Percentiles rank a stretch among this genome's conserved stretches.
Conservation (phyloP, 116 monocot genomes). For the Thalassia testudinum region DNA sequence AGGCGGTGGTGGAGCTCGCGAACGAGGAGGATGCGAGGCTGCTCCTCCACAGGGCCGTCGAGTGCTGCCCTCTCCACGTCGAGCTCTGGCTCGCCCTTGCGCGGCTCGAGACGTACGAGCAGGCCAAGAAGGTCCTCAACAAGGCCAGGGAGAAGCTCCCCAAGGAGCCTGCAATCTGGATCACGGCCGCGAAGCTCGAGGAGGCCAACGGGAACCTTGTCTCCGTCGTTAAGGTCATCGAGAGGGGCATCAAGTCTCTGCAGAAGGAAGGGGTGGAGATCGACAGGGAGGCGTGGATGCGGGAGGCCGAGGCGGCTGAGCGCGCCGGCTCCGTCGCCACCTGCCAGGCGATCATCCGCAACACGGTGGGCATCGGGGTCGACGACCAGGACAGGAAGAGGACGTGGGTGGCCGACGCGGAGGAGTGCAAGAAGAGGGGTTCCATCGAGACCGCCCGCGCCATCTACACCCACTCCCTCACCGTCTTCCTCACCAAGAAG, state of each 20-base stretch:
- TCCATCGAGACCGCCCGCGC: slow-evolving; percentile 95
- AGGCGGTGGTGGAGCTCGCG: slow-evolving; percentile 80
- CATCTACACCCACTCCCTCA: slow-evolving; percentile 77
- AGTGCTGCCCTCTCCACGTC: slow-evolving; percentile 92
- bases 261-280: slow-evolving; percentile 79
- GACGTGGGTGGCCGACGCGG: slow-evolving; percentile 99
- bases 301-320: slow-evolving; percentile 91
- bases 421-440: slow-evolving; percentile 94
- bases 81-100: slow-evolving; percentile 98
- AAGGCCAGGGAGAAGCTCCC: slow-evolving; percentile 79
- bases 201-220: slow-evolving; percentile 76
- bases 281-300: slow-evolving; percentile 89
- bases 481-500: slow-evolving; percentile 83
- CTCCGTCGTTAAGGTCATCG: slow-evolving; percentile 80
- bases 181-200: slow-evolving; percentile 94
- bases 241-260: slow-evolving; percentile 75
- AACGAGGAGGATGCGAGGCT: slow-evolving; percentile 91
- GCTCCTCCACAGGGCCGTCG: slow-evolving; percentile 86
- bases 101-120: slow-evolving; percentile 77
- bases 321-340: slow-evolving; percentile 76
- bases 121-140: slow-evolving; percentile 87
- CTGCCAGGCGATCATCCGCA: slow-evolving; percentile 76
- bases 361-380: slow-evolving; percentile 79
- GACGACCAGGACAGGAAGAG: slow-evolving; percentile 94
- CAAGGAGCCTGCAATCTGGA: slow-evolving; percentile 94